Percentiles rank a stretch among this genome's conserved stretches.
phyloP scores from a whole-genome alignment of 371 early-diverging fungal genomes.

The Caulochytrium protostelioides region DNA sequence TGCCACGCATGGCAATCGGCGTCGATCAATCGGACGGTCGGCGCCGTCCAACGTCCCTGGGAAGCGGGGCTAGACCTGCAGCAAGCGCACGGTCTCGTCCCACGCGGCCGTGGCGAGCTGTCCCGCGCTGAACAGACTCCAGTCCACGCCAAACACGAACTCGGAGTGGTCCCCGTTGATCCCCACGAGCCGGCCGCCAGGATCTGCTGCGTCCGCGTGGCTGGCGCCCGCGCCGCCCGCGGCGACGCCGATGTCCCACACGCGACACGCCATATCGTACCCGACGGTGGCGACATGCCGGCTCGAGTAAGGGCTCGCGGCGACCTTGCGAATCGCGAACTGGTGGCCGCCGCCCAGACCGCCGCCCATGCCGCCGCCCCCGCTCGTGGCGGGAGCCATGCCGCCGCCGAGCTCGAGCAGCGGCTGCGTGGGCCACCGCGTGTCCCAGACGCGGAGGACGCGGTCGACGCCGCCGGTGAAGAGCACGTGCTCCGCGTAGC shows the following conservation, averaged over 20 bases:
- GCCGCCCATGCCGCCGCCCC: no score
- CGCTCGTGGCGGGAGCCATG: no score
- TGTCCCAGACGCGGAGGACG: slow-evolving; percentile 72
- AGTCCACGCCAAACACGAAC: slow-evolving; percentile 84
- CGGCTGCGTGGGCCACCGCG: slow-evolving; percentile 48
- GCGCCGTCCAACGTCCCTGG: no score
- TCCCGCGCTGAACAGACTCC: slow-evolving; percentile 57
- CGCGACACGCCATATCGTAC: slow-evolving; percentile 83
- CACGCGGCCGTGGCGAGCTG: slow-evolving; percentile 78
- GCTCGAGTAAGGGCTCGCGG: slow-evolving; percentile 72
- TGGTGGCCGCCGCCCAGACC: slow-evolving; percentile 68
- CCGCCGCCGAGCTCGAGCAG: slow-evolving; percentile 42
- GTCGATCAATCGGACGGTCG: no score
- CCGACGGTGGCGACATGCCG: slow-evolving; percentile 51
- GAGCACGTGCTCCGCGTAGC: slow-evolving; percentile 51
- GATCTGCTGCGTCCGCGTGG: slow-evolving; percentile 1
- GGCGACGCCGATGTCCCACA: slow-evolving; percentile 51
- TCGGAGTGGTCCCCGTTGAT: slow-evolving; percentile 59
- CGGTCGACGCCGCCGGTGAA: slow-evolving; percentile 74
- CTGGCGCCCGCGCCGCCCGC: neutral
- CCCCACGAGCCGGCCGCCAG: slow-evolving; percentile 3
- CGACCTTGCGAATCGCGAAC: slow-evolving; percentile 66
- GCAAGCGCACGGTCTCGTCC: slow-evolving; percentile 62
- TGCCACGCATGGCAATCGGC: no score
- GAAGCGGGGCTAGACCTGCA: no score